A percentile compares a stretch with the other conserved stretches of the same genome.
phyloP scores from a whole-genome alignment of 441 rosid species.

The Populus hybrid region DNA sequence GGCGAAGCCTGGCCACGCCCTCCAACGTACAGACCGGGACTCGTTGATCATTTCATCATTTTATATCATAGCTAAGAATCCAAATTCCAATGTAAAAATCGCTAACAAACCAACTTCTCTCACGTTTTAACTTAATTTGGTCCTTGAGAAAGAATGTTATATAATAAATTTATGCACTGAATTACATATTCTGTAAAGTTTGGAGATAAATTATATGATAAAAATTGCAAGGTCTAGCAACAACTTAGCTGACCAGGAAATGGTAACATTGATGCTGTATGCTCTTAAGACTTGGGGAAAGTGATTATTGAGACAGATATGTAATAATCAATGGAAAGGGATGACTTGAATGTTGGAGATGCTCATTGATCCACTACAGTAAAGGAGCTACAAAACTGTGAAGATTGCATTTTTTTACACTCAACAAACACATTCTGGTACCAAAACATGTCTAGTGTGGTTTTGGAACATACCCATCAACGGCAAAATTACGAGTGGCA shows the following conservation, averaged over 20 bases:
- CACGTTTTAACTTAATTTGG: neutral
- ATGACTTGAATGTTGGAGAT: slow-evolving; percentile 4
- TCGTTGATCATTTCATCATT: too few relatives aligned
- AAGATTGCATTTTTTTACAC: slow-evolving; percentile 20
- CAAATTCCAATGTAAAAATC: too few relatives aligned
- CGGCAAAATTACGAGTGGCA: slow-evolving; percentile 92
- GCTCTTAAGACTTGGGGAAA: neutral
- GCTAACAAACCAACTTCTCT: neutral
- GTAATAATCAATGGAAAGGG: slow-evolving; percentile 19
- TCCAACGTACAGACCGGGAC: too few relatives aligned
- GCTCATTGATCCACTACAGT: slow-evolving; percentile 14
- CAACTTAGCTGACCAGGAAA: neutral
- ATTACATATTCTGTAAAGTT: neutral
- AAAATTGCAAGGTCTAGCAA: neutral
- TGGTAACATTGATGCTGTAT: neutral
- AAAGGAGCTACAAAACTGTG: slow-evolving; percentile 37
- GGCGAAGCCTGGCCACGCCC: neutral
- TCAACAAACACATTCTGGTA: slow-evolving; percentile 8
- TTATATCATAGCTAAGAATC: neutral
- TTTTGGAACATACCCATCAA: slow-evolving; percentile 87
- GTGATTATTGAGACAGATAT: neutral
- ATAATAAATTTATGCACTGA: neutral
- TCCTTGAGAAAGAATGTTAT: neutral
- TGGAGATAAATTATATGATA: neutral
- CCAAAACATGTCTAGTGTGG: slow-evolving; percentile 52